Evolutionary conservation across 2,329 filamentous ascomycete species (phyloP), one percentile per base, ranked within the genome.

Genomic region (Balansia obtecta): DNA sequence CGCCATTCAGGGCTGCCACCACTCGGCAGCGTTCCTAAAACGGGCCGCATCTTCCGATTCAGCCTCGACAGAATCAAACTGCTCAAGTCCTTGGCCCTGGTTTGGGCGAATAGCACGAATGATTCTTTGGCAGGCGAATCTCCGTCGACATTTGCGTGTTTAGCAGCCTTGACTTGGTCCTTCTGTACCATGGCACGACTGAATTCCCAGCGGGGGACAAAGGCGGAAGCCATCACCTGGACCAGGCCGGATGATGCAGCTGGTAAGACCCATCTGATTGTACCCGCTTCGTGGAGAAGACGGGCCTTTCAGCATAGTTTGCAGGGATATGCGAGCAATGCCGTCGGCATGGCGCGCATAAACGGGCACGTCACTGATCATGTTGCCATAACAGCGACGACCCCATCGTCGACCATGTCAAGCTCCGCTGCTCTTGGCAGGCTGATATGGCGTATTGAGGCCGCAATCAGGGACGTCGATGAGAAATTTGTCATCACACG

Each of bases 41-140:
- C 60, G n/a, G 68, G 68, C 48, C 68, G 63, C 44, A 68, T 72
- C 20, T 72, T 72, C 53, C 61, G 68, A 13, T 70, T 73, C 50
- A 58, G 53, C 15, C 62, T 59, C 13, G 54, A 58, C 3, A 63
- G 60, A 16, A 60, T 72, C 10, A 54, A 57, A n/a, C 38, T 58
- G 46, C 63, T 72, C 3, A 60, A 63, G 39, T 46, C 54, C 1
- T 48, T 61, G 7, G 55, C 63, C 11, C 54, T 50, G 33, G 15
- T 34, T 32, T 48, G 52, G 34, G 38, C 39, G 11, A 44, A 49
- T 9, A 38, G 34, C 5, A 52, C 42, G 33, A 22, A 2, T 7
- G 13, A 13, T 11, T 30, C 37, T 4, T 13, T 15, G 18, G 20
- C 33, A 2, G 12, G n/a, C 27, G 11, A 12, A 15, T 20, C 7